Base-by-base conservation (phyloP, 371 early-diverging fungal genomes). In the Neoconidiobolus thromboides region DNA sequence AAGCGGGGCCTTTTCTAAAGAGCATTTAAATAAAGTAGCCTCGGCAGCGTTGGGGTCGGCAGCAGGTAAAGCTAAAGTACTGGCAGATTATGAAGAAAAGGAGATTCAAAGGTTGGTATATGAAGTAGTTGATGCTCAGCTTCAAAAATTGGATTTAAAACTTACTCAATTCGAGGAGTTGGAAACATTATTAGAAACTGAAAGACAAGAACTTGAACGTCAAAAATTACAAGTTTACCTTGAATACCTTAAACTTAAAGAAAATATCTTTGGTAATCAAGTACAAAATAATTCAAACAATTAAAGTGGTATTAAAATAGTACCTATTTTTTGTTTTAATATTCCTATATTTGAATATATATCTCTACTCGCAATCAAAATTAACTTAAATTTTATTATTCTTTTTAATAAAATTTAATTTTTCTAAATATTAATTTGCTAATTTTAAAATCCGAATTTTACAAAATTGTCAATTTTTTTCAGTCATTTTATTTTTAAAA, bases 121-220 rank as follows among this genome's bases (percentile, higher is more conserved):
- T 50, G 75, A 79, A n/a, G 80, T 89, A 0, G 79, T 93, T 10
- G 89, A 93, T 57, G 69, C 82, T 12, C 89, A 97, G 66, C 64
- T 87, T 60, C 79, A 80, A 67, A 93, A 93, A 69, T 64, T 95
- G 62, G 88, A 92, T 60, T 68, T 89, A 48, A 95, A 95, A 69
- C 80, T 97, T 77, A 76, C 75, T 61, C 86, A 93, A 61, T 90
- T 96, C 67, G 87, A 90, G 48, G 91, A 93, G 62, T 63, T 95
- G 66, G 96, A 94, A 67, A 76, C 77, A 6, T 72, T 89, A 1
- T 64, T 96, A 41, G 94, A 93, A 63, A 72, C 76, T 41, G 95
- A 95, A 69, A 71, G 86, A 59, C 74, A 78, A 58, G 84, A 90
- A 14, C 67, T 95, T 36, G 88, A 87, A 59, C 75, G 78, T 38